Evolutionary conservation across 768 basidiomycete genomes (phyloP), one percentile per base, ranked within the genome.

Genomic region (Clitopilus hobsonii): DNA sequence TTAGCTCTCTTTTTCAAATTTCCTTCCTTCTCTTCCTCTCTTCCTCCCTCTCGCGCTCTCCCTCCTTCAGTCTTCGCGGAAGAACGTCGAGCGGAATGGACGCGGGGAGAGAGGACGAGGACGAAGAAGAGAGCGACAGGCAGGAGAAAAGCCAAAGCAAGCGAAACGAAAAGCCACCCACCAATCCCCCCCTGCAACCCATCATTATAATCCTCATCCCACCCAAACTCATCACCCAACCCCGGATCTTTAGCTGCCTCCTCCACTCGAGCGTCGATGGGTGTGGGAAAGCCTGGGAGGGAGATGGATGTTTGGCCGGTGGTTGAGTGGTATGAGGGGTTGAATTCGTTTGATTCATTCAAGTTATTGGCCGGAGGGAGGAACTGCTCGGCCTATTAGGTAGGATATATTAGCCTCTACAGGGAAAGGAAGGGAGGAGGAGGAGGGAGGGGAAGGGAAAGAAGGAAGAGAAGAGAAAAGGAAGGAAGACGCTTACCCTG

Each of bases 291-390:
- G 1, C 69, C 67, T 22, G 61, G 51, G 1, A 71, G 57, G 32
- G 64, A 66, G 51, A 71, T 63, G 7, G 57, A 53, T 38, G 49
- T 29, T 29, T 26, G 24, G 8, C 61, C 60, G 13, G 48, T 24
- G 41, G 55, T 55, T 10, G 67, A 63, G 50, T 73, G 71, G 14
- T 67, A 38, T 2, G 57, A 38, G 3, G 74, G 72, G 47, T 67
- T 58, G 48, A 66, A 66, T 56, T 74, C 64, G 5, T 68, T 69
- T 18, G 67, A 60, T 8, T 61, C 68, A 50, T 72, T 59, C 52
- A 69, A 72, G 22, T 58, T 41, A 58, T 71, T 69, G 3, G 67
- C 67, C 10, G 73, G 68, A 2, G 56, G 32, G 2, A 55, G 51
- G 23, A 60, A 66, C 13, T 61, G 56, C 58, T 75, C 74, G 47